phyloP scores from a whole-genome alignment of 805 yeast genomes.

The Scheffersomyces ergatensis region DNA sequence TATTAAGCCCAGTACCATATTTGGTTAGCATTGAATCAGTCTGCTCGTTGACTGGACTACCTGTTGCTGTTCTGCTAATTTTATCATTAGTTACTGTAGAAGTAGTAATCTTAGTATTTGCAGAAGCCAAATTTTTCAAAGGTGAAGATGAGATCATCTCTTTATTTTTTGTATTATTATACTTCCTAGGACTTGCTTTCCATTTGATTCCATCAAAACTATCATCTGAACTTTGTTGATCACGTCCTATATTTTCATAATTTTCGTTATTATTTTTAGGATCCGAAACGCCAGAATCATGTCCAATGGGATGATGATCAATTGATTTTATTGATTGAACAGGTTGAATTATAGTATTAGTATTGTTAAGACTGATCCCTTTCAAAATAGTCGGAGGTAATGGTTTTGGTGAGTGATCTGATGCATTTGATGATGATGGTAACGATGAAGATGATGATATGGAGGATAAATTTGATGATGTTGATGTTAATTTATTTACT shows the following conservation, averaged over 20 bases:
- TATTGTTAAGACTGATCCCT: slow-evolving; percentile 1
- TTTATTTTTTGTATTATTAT: slow-evolving; percentile 7
- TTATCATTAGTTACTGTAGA: background rate
- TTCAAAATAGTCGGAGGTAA: background rate
- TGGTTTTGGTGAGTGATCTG: background rate
- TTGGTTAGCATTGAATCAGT: slow-evolving; percentile 38
- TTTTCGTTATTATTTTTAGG: slow-evolving; percentile 4
- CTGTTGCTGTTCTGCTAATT: background rate
- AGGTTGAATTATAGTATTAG: slow-evolving; percentile 4
- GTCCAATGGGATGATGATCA: background rate
- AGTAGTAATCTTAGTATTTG: slow-evolving; percentile 5
- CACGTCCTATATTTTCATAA: slow-evolving; percentile 11
- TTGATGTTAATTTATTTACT: slow-evolving; percentile 22
- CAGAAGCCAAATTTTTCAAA: slow-evolving; percentile 20
- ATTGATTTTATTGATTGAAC: background rate
- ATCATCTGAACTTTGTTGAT: slow-evolving; percentile 39
- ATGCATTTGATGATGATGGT: background rate
- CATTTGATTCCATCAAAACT: slow-evolving; percentile 44
- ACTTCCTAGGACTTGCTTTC: slow-evolving; percentile 38
- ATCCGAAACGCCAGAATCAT: background rate
- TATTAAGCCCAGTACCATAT: slow-evolving; percentile 38
- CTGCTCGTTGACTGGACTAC: slow-evolving; percentile 24
- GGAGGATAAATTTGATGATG: background rate
- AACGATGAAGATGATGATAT: background rate
- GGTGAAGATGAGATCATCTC: slow-evolving; percentile 42